Percentiles rank a stretch among this genome's conserved stretches.
These are phyloP conservation scores for Dentipellis sp. DNA, from an alignment of 768 basidiomycete species.

Conservation along the genomic window DNA sequence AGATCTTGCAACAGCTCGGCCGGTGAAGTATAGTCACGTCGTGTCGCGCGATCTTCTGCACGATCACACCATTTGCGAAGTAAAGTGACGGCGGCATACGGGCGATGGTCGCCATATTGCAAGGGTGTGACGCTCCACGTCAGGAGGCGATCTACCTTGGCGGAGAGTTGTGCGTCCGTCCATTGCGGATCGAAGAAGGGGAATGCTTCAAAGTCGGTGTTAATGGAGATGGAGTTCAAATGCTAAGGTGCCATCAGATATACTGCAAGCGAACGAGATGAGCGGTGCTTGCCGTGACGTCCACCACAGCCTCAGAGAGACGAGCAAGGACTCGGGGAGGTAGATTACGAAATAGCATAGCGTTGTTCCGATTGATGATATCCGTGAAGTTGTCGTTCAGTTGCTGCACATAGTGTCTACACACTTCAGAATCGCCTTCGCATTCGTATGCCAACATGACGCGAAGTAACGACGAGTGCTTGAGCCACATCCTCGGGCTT, in stretches of 20 bases:
- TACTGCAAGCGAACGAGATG: neutral
- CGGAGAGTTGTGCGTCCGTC: constrained; percentile 33
- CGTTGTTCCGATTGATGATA: constrained; percentile 70
- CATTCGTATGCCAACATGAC: too few relatives aligned
- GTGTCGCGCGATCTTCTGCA: constrained; percentile 51
- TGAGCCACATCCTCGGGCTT: constrained; percentile 59
- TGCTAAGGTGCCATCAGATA: constrained; percentile 31
- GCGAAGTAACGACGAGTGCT: constrained; percentile 28
- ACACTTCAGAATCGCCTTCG: too few relatives aligned
- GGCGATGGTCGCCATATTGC: constrained; percentile 77
- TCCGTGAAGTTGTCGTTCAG: constrained; percentile 57
- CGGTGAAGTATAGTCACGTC: constrained; percentile 51
- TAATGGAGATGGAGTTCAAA: constrained; percentile 66
- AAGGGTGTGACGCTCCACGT: constrained; percentile 76
- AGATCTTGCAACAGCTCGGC: constrained; percentile 63
- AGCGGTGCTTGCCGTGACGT: constrained; percentile 32
- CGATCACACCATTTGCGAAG: constrained; percentile 54
- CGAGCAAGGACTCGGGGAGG: constrained; percentile 51
- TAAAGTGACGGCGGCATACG: constrained; percentile 65
- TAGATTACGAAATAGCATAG: constrained; percentile 63
- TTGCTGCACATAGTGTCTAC: neutral
- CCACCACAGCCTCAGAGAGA: constrained; percentile 51
- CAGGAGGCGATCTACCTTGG: constrained; percentile 64
- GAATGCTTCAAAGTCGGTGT: constrained; percentile 49
- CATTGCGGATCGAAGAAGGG: constrained; percentile 44